Base-by-base conservation (phyloP, 331 rosid species). In the Malus hybrid region DNA sequence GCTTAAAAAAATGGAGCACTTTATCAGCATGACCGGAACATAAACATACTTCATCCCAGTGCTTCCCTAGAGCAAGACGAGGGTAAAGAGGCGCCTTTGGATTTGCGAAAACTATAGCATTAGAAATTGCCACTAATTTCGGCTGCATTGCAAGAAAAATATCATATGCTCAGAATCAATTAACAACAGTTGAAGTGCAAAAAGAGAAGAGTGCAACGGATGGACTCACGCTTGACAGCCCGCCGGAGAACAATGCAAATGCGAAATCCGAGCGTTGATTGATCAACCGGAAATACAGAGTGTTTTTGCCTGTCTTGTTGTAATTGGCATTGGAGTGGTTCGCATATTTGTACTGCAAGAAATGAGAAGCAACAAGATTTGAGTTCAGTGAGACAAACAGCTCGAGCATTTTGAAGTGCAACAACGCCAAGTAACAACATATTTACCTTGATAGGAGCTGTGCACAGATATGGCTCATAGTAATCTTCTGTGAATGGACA, bases 191-290 rank as follows among this genome's bases (percentile, higher is more conserved):
- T 50, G 57, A 52, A 10, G 57, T 18, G 57, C 57, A 52, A 52
- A 65, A 60, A 18, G 34, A 61, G 22, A 22, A 1, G 7, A 22
- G 72, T 42, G 33, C 75, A 20, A 3, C 46, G 68, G 36, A 14
- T 28, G 10, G 32, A 85, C 88, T 22, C 61, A 93, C 98, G 66
- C 87, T 86, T 46, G 82, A 71, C 56, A 91, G 59, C 24, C 97
- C 90, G 5, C 96, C 92, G 0, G 98, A 83, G 80, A 91, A 90
- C 69, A 93, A 79, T 3, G 91, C 98, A 72, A 93, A 89, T 61
- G 98, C 88, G 82, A 93, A 91, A 76, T 91, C 97, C 19, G 96
- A 85, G 16, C 98, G 88, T 81, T 93, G 98, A 77, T 93, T 93
- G 83, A 93, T 88, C 80, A 93, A 81, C 67, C 70, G 87, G 79